Conservation (phyloP, 192 early-diverging fungal species). For the Geranomyces variabilis region DNA sequence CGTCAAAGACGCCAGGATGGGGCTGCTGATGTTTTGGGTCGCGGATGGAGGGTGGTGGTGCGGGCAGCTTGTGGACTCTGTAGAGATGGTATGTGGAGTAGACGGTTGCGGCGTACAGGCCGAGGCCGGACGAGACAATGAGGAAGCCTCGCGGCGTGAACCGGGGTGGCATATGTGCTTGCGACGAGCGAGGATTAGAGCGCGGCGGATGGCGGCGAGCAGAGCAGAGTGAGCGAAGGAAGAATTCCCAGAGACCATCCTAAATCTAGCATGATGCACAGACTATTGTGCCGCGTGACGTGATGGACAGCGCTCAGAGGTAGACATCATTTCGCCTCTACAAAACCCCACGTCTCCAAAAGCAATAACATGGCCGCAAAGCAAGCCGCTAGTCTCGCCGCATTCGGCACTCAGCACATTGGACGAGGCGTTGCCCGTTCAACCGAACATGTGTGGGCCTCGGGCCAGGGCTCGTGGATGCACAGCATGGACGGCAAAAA, state of each 20-base stretch:
- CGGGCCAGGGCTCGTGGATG: slow-evolving; percentile 23
- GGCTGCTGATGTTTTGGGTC: slow-evolving; percentile 31
- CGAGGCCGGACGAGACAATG: slow-evolving; percentile 21
- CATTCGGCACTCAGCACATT: slow-evolving; percentile 21
- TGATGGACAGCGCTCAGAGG: too few species aligned
- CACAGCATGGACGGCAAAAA: slow-evolving; percentile 10
- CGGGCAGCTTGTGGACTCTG: slow-evolving; percentile 34
- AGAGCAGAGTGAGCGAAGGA: too few species aligned
- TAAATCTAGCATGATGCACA: too few species aligned
- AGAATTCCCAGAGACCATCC: too few species aligned
- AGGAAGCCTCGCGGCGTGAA: slow-evolving; percentile 8
- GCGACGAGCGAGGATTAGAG: too few species aligned
- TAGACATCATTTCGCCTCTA: too few species aligned
- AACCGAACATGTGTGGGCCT: slow-evolving; percentile 15
- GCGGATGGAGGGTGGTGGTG: slow-evolving; percentile 16
- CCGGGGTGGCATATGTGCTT: not conserved
- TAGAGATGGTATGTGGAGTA: slow-evolving; percentile 47
- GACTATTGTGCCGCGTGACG: too few species aligned
- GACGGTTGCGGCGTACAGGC: slow-evolving; percentile 32
- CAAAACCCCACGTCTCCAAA: not conserved
- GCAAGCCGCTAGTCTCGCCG: slow-evolving; percentile 3
- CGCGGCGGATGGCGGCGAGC: too few species aligned
- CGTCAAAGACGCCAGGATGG: slow-evolving; percentile 46
- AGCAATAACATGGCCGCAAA: not conserved
- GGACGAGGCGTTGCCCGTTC: slow-evolving; percentile 14